phyloP scores from a whole-genome alignment of 2,329 filamentous ascomycete genomes.

The Huntiella abstrusa region DNA sequence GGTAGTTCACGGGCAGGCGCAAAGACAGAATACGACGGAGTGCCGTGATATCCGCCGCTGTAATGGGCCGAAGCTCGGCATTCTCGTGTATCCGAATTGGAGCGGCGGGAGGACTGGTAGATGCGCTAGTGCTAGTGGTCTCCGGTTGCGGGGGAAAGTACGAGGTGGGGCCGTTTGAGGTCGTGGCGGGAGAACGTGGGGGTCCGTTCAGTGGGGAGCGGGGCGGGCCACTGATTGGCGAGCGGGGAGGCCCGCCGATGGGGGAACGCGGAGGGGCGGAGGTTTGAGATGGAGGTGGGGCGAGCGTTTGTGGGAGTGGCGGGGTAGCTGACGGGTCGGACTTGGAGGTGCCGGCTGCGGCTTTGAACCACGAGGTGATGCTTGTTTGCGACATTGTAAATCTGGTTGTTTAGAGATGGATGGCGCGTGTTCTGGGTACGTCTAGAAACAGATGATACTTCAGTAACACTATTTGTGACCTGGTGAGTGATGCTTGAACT shows the following conservation, averaged over 20 bases:
- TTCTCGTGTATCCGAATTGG: slow-evolving; percentile 24
- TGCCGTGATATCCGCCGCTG: slow-evolving; percentile 32
- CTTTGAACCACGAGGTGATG: slow-evolving; percentile 43
- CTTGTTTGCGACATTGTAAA: slow-evolving; percentile 31
- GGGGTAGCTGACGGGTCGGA: background rate
- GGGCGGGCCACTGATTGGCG: slow-evolving; percentile 12
- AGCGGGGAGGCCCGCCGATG: slow-evolving; percentile 5
- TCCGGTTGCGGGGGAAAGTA: slow-evolving; percentile 9
- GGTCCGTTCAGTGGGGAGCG: slow-evolving; percentile 14
- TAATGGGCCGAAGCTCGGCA: slow-evolving; percentile 33
- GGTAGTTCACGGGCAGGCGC: slow-evolving; percentile 43
- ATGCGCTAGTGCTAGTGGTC: background rate
- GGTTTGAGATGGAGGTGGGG: slow-evolving; percentile 12
- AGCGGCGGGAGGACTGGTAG: slow-evolving; percentile 15
- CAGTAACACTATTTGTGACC: too few relatives aligned
- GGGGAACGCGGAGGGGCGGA: slow-evolving; percentile 12
- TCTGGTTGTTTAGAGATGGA: too few relatives aligned
- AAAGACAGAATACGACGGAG: slow-evolving; percentile 47
- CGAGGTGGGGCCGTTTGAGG: slow-evolving; percentile 3
- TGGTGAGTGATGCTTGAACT: too few relatives aligned
- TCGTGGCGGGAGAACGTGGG: slow-evolving; percentile 13
- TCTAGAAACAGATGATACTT: too few relatives aligned
- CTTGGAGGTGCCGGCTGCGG: slow-evolving; percentile 13
- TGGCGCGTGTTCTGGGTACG: too few relatives aligned
- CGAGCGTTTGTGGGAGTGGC: slow-evolving; percentile 13